Conservation (phyloP, 2,329 filamentous ascomycete genomes). For the Pseudogymnoascus pannorum region DNA sequence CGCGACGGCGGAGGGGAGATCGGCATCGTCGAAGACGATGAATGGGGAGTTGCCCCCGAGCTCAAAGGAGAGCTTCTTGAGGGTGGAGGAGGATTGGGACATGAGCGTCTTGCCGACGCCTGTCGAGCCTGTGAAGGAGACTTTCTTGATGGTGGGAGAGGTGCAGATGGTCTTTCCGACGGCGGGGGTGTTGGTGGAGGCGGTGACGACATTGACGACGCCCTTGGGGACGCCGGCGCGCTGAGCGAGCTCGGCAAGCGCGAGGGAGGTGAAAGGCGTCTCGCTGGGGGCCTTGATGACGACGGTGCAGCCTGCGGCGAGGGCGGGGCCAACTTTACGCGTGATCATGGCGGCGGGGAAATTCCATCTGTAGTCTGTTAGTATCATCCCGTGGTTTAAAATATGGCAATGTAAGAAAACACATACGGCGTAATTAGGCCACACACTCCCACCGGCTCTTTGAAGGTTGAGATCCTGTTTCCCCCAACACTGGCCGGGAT, state of each 20-base stretch:
- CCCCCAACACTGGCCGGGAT: slow-evolving; percentile 63
- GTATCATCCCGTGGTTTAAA: neutral
- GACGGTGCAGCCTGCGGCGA: slow-evolving; percentile 93
- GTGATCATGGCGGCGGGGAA: slow-evolving; percentile 75
- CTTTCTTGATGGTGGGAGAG: slow-evolving; percentile 70
- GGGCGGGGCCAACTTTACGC: slow-evolving; percentile 61
- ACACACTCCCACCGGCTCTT: slow-evolving; percentile 78
- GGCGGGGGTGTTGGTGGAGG: slow-evolving; percentile 68
- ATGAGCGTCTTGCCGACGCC: slow-evolving; percentile 68
- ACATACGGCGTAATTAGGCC: slow-evolving; percentile 65
- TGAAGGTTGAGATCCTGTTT: slow-evolving; percentile 70
- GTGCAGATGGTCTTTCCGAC: slow-evolving; percentile 73
- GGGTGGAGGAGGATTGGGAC: slow-evolving; percentile 75
- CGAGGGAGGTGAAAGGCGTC: slow-evolving; percentile 85
- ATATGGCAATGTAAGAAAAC: neutral
- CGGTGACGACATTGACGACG: slow-evolving; percentile 83
- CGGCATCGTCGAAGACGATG: slow-evolving; percentile 93
- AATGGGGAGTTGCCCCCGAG: slow-evolving; percentile 93
- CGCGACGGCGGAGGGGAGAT: slow-evolving; percentile 74
- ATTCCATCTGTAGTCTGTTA: slow-evolving; percentile 55
- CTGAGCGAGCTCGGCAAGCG: slow-evolving; percentile 76
- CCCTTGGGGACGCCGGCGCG: slow-evolving; percentile 85
- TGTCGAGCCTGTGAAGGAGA: slow-evolving; percentile 87
- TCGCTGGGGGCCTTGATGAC: slow-evolving; percentile 88
- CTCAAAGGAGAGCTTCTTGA: slow-evolving; percentile 80